Percentiles rank a stretch among this genome's conserved stretches.
These are phyloP conservation scores for Alternaria conjuncta DNA, from an alignment of 2,329 filamentous ascomycete species.

Conservation along the genomic window DNA sequence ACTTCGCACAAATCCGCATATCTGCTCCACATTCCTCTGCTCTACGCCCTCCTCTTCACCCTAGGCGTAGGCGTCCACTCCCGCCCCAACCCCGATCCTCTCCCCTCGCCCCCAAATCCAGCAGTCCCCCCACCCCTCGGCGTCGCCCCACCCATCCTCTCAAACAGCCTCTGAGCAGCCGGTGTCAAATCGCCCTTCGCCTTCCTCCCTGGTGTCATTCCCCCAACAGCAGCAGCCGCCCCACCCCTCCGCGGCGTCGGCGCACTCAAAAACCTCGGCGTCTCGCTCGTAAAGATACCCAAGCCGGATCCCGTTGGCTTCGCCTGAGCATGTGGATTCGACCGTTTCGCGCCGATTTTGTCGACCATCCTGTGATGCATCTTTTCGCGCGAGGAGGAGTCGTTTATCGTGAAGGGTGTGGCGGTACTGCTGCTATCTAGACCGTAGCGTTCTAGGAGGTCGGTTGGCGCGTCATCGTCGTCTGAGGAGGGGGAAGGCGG, in stretches of 20 bases:
- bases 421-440: slow-evolving; percentile 21
- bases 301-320: slow-evolving; percentile 27
- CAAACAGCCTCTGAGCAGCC: slow-evolving; percentile 65
- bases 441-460: slow-evolving; percentile 56
- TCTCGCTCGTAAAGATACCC: slow-evolving; percentile 43
- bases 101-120: slow-evolving; percentile 24
- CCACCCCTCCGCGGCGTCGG: slow-evolving; percentile 68
- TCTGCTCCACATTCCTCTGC: too few relatives aligned
- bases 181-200: slow-evolving; percentile 70
- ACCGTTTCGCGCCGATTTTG: slow-evolving; percentile 24
- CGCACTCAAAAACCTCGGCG: slow-evolving; percentile 72
- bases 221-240: slow-evolving; percentile 54
- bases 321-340: background rate
- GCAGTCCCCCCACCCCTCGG: slow-evolving; percentile 19
- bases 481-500: slow-evolving; percentile 76
- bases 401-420: slow-evolving; percentile 73
- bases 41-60: slow-evolving; percentile 13
- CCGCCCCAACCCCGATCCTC: slow-evolving; percentile 11
- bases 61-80: slow-evolving; percentile 42
- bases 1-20: slow-evolving; percentile 32
- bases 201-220: slow-evolving; percentile 47
- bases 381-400: slow-evolving; percentile 77
- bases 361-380: slow-evolving; percentile 75
- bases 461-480: slow-evolving; percentile 46
- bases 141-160: slow-evolving; percentile 48